Conservation (phyloP, 176 grass and related monocot species). For the Puya raimondii region DNA sequence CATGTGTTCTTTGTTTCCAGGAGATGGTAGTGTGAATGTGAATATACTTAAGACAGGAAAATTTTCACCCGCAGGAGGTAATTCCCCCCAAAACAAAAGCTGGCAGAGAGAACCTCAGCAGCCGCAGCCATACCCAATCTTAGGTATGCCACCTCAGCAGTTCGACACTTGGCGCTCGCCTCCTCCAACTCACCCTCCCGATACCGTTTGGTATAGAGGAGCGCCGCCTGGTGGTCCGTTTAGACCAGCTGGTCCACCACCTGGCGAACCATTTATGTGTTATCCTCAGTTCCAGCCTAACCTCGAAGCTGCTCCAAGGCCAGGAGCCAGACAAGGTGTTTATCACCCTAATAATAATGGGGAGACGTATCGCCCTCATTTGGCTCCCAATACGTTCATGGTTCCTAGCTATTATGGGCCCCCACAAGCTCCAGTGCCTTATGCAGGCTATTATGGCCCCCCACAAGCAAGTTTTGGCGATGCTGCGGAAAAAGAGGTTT, state of each 20-base stretch:
- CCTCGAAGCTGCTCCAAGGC: constrained; percentile 43
- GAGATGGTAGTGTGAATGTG: constrained; percentile 25
- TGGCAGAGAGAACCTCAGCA: constrained; percentile 34
- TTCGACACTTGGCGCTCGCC: constrained; percentile 68
- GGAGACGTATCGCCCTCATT: constrained; percentile 37
- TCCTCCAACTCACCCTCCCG: constrained; percentile 50
- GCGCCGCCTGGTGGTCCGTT: constrained; percentile 41
- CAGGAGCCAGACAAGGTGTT: constrained; percentile 27
- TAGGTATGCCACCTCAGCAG: constrained; percentile 25
- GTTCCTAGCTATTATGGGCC: constrained; percentile 56
- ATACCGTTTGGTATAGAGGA: constrained; percentile 72
- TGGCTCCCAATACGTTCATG: constrained; percentile 54
- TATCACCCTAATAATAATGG: constrained; percentile 64
- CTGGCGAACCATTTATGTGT: constrained; percentile 55
- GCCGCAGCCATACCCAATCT: constrained; percentile 17
- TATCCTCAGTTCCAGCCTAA: constrained; percentile 61
- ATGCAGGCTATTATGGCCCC: constrained; percentile 63
- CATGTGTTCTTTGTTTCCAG: constrained; percentile 32
- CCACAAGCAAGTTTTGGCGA: constrained; percentile 42
- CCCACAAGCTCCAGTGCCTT: constrained; percentile 55
- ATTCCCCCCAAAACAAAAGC: constrained; percentile 17
- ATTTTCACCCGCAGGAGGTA: constrained; percentile 22
- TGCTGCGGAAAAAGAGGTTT: constrained; percentile 38
- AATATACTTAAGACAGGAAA: constrained; percentile 52
- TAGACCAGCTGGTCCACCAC: constrained; percentile 47